Evolutionary conservation across 139 green algal species (phyloP).

Genomic region (Eudorina sp.): DNA sequence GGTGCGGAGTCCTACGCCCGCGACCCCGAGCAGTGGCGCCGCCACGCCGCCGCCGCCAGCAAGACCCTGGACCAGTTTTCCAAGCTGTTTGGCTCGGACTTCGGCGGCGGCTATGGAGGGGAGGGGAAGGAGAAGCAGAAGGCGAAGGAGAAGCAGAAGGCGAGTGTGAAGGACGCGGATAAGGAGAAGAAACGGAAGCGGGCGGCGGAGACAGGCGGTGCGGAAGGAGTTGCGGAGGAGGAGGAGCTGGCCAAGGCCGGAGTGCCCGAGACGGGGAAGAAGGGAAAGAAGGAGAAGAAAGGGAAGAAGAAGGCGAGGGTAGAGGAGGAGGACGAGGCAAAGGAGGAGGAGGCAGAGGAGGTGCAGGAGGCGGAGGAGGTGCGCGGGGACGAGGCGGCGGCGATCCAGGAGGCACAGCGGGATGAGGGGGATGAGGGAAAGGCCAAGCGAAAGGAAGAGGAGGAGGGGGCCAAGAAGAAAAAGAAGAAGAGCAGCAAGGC

Average conservation of each 20-base stretch:
- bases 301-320: neutral
- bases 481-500: neutral
- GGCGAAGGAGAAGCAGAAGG: neutral
- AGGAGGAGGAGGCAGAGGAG: neutral
- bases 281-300: neutral
- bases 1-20: slow-evolving; percentile 45
- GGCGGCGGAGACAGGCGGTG: neutral
- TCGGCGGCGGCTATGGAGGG: neutral
- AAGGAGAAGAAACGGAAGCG: neutral
- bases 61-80: slow-evolving; percentile 41
- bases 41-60: neutral
- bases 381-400: neutral
- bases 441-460: neutral
- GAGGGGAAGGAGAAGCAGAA: neutral
- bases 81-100: slow-evolving; percentile 28
- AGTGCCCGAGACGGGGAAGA: neutral
- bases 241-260: neutral
- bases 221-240: neutral
- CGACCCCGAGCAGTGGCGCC: slow-evolving; percentile 56
- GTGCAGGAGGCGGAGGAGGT: neutral
- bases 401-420: too few relatives aligned
- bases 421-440: neutral
- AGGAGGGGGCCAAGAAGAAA: neutral
- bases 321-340: neutral
- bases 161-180: neutral